phyloP scores from a whole-genome alignment of 495 filamentous ascomycete genomes.

The Poronia punctata region DNA sequence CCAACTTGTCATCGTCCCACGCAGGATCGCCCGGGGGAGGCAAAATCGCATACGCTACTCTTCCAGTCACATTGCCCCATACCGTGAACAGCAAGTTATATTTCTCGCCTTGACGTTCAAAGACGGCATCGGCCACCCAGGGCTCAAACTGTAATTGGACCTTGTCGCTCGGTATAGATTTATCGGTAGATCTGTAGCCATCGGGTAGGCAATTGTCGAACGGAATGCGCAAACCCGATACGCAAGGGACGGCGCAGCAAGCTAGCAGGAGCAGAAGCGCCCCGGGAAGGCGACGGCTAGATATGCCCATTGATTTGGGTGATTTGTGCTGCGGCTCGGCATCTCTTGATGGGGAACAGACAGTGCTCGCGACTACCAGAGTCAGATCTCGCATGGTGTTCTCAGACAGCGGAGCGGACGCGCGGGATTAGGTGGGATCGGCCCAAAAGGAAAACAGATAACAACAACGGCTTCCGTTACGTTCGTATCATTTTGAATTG shows the following conservation, averaged over 20 bases:
- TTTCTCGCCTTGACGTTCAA: constrained; percentile 52
- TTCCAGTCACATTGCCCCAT: constrained; percentile 85
- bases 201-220: constrained; percentile 80
- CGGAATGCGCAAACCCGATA: constrained; percentile 54
- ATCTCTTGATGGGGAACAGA: constrained; percentile 12
- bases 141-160: constrained; percentile 74
- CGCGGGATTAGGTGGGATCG: constrained; percentile 12
- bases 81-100: constrained; percentile 72
- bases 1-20: constrained; percentile 40
- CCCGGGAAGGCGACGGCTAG: constrained; percentile 6
- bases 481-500: constrained; percentile 20
- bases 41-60: constrained; percentile 31
- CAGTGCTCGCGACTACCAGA: constrained; percentile 13
- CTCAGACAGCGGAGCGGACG: constrained; percentile 13
- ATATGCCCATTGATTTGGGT: constrained; percentile 10
- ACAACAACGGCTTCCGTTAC: constrained; percentile 19
- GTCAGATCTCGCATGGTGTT: constrained; percentile 25
- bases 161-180: constrained; percentile 24
- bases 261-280: constrained; percentile 17
- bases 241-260: constrained; percentile 21
- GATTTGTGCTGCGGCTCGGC: constrained; percentile 10
- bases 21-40: constrained; percentile 50
- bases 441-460: constrained; percentile 19
- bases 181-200: constrained; percentile 45
- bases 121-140: constrained; percentile 60